These are phyloP conservation scores for Closterium sp. DNA, from an alignment of 139 green algal genomes.

Conservation along the genomic window DNA sequence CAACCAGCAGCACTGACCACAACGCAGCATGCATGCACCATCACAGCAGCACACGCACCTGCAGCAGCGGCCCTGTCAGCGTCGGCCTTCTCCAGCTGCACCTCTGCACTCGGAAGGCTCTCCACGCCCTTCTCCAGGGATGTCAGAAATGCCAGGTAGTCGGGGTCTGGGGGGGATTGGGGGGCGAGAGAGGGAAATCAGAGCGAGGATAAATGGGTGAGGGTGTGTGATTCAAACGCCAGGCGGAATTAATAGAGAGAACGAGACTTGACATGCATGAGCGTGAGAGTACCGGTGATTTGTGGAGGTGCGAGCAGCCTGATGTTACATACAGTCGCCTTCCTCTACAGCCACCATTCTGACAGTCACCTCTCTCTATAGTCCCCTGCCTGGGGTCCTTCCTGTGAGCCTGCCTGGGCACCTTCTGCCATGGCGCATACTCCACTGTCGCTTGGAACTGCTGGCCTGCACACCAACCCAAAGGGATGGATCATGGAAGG, in stretches of 20 bases:
- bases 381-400: slow-evolving; percentile 42
- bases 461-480: slow-evolving; percentile 14
- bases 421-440: slow-evolving; percentile 49
- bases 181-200: too few species aligned
- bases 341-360: not conserved
- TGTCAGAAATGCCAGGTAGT: slow-evolving; percentile 43
- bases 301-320: too few species aligned
- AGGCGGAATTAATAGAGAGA: too few species aligned
- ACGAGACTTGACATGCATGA: not conserved
- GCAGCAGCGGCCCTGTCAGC: slow-evolving; percentile 27
- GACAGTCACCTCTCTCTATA: slow-evolving; percentile 29
- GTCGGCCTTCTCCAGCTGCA: slow-evolving; percentile 44
- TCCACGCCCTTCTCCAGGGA: slow-evolving; percentile 31
- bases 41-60: not conserved
- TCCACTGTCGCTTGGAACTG: slow-evolving; percentile 47
- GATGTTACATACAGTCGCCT: not conserved
- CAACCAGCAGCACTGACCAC: too few species aligned
- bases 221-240: too few species aligned
- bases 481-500: not conserved
- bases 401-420: slow-evolving; percentile 14
- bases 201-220: too few species aligned
- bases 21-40: too few species aligned
- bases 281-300: not conserved
- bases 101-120: slow-evolving; percentile 38
- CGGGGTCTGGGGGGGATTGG: slow-evolving; percentile 15